Evolutionary conservation across 1,284 basidiomycete species (phyloP), one percentile per base, ranked within the genome.

Genomic region (Chalciporus piperatoides): DNA sequence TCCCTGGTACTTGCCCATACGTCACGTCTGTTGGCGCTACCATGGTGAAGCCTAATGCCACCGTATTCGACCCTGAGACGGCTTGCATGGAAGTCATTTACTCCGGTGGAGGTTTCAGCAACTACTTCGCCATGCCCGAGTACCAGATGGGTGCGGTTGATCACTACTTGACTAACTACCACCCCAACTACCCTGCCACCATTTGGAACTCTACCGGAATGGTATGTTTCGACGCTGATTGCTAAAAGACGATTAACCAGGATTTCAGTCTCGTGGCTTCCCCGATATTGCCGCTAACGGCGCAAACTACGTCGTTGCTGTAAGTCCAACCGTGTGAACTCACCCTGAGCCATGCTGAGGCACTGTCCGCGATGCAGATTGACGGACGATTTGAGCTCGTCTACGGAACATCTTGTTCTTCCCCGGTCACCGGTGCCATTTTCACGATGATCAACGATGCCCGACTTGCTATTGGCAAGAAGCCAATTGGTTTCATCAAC

Each of bases 381-480:
- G 65, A 73, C 33, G 71, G 71, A 35, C 58, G 62, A 33, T 72
- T 71, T 48, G 57, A 45, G 2, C 63, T 60, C 6, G 65, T 69
- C 1, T 69, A 53, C 42, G 73, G 72, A 33, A 73, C 73, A 1
- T 75, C 73, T 9, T 69, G 71, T 3, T 45, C 71, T 1, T n/a
- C 71, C 4, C 79, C 79, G 0, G 69, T 73, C 2, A 54, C 75
- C n/a, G 72, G 71, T 14, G 62, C 72, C 10, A 70, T 80, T 33
- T 57, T 80, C 25, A 63, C 75, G 0, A 63, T 79, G 58, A 60
- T 81, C 32, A 80, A 80, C 52, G 78, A 80, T 57, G 73, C 72
- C 1, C 67, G 74, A 21, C 54, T 77, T 23, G 61, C 64, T 3
- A 1, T 38, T 3, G 65, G 67, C 7, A 76, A 74, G 61, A 55